phyloP scores from a whole-genome alignment of 2,329 filamentous ascomycete species.

The Chrysoporthe deuterocubensis region DNA sequence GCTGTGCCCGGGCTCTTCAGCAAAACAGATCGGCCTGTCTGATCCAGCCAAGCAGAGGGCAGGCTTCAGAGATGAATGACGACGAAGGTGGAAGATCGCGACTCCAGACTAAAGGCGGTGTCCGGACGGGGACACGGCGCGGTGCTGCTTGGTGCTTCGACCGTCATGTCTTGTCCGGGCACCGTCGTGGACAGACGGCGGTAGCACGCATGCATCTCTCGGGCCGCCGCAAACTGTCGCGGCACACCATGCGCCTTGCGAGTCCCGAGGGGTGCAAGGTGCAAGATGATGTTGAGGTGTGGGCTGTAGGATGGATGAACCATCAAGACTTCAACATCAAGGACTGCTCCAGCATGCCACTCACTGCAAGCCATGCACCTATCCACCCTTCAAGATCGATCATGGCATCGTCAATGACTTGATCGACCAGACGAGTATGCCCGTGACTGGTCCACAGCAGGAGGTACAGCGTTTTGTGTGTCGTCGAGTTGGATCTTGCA shows the following conservation, averaged over 20 bases:
- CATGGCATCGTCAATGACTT: neutral
- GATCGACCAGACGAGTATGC: neutral
- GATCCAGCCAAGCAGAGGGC: neutral
- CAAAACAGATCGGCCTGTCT: neutral
- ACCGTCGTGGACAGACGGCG: neutral
- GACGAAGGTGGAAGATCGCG: neutral
- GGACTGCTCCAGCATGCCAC: neutral
- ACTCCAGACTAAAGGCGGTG: neutral
- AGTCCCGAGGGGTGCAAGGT: neutral
- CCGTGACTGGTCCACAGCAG: neutral
- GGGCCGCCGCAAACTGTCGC: slow-evolving; percentile 13
- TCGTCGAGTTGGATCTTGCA: neutral
- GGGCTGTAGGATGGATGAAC: neutral
- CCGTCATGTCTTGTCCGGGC: slow-evolving; percentile 4
- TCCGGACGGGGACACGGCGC: neutral
- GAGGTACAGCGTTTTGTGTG: neutral
- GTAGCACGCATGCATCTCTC: slow-evolving; percentile 24
- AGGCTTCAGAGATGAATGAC: neutral
- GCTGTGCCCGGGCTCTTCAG: neutral
- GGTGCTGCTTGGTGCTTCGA: neutral
- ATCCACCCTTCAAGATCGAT: neutral
- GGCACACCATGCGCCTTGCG: neutral
- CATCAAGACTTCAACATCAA: neutral
- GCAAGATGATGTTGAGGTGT: neutral
- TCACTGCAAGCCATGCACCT: neutral